phyloP scores from a whole-genome alignment of 1,139 yeast genomes.

The Pichiaceae sp. region DNA sequence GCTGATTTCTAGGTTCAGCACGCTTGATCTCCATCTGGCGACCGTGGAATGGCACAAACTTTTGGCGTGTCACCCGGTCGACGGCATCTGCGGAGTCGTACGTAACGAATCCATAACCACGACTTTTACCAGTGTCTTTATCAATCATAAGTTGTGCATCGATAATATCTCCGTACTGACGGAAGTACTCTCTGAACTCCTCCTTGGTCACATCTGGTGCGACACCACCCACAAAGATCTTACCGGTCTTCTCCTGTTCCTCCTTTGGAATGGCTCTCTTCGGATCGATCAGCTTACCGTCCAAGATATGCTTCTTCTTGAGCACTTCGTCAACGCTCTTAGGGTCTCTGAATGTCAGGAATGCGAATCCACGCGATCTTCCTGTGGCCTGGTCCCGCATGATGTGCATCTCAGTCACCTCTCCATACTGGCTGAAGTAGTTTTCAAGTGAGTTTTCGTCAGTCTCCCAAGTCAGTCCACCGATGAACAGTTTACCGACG shows the following conservation, averaged over 20 bases:
- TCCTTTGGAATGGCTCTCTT: conserved; percentile 97
- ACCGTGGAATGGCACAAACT: conserved; percentile 77
- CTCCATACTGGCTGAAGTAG: conserved; percentile 87
- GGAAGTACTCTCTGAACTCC: conserved; percentile 82
- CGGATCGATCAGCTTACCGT: conserved; percentile 96
- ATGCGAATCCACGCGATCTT: conserved; percentile 94
- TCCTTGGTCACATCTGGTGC: conserved; percentile 92
- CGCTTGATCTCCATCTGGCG: conserved; percentile 92
- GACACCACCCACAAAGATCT: conserved; percentile 96
- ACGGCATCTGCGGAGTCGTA: conserved; percentile 95
- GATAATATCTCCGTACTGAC: conserved; percentile 85
- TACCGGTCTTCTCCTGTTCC: conserved; percentile 96
- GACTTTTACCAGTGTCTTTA: conserved; percentile 93
- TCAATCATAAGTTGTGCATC: conserved; percentile 98
- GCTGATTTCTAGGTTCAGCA: conserved; percentile 89
- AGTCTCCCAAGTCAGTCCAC: conserved; percentile 98
- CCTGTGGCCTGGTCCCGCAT: conserved; percentile 92
- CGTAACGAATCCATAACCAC: conserved; percentile 97
- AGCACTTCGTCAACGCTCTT: conserved; percentile 82
- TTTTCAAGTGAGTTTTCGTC: conserved; percentile 76
- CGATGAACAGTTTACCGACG: conserved; percentile 88
- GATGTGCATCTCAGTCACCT: conserved; percentile 80
- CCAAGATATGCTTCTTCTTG: conserved; percentile 80
- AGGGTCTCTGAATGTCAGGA: conserved; percentile 79
- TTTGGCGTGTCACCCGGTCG: conserved; percentile 79